Evolutionary conservation across 2,329 filamentous ascomycete genomes (phyloP).

Genomic region (Tolypocladium cylindrosporum): DNA sequence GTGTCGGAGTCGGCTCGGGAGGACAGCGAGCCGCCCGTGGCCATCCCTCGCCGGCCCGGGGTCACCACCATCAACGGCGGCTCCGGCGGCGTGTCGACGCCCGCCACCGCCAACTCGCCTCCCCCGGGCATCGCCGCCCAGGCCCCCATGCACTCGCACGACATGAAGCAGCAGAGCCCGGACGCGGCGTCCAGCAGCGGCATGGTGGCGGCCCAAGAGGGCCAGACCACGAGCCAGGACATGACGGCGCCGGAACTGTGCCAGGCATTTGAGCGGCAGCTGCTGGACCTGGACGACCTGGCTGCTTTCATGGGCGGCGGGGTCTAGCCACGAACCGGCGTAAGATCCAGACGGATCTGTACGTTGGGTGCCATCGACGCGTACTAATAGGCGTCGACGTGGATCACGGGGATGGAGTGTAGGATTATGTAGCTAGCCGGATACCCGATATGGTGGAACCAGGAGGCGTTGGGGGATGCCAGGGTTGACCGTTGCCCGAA

Average conservation of each 20-base stretch:
- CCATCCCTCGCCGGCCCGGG: constrained; percentile 38
- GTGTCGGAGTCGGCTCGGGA: constrained; percentile 32
- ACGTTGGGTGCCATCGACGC: background rate
- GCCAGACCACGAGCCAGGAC: constrained; percentile 30
- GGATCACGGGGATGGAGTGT: background rate
- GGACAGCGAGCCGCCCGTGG: constrained; percentile 42
- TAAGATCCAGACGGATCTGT: background rate
- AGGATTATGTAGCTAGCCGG: constrained; percentile 3
- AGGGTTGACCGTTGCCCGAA: background rate
- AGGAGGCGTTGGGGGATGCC: constrained; percentile 1
- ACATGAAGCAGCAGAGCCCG: constrained; percentile 27
- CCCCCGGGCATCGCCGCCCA: constrained; percentile 18
- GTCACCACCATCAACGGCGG: constrained; percentile 51
- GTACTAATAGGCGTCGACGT: background rate
- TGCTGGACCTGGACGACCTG: constrained; percentile 50
- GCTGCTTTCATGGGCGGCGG: constrained; percentile 54
- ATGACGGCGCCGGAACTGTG: constrained; percentile 52
- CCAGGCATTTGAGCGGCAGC: constrained; percentile 47
- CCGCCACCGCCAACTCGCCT: constrained; percentile 34
- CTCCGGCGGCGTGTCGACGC: constrained; percentile 36
- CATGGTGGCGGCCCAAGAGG: constrained; percentile 18
- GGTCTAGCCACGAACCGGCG: constrained; percentile 26
- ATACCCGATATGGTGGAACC: constrained; percentile 3
- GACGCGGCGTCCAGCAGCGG: constrained; percentile 19
- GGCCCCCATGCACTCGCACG: constrained; percentile 13